Conservation (phyloP, 345 rosid genomes). For the Ceriops zippeliana region DNA sequence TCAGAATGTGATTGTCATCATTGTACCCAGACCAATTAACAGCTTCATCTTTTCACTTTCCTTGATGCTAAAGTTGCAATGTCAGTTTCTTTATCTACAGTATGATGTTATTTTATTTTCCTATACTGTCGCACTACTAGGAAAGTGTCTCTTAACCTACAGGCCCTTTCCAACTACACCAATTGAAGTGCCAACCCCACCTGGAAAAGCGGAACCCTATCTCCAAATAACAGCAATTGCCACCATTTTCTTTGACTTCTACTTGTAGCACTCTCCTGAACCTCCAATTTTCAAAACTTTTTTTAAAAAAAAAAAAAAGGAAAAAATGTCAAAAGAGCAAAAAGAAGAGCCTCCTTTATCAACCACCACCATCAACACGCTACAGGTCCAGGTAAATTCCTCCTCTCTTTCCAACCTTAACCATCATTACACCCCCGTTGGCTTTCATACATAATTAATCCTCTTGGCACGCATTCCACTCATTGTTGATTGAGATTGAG, state of each 20-base stretch:
- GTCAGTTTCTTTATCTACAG: too few species aligned
- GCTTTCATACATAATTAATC: not conserved
- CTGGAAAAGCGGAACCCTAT: slow-evolving; percentile 12
- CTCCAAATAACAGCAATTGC: slow-evolving; percentile 4
- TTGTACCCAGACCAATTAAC: not conserved
- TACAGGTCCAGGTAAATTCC: slow-evolving; percentile 13
- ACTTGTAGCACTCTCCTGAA: slow-evolving; percentile 2
- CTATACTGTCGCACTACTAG: too few species aligned
- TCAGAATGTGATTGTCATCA: not conserved
- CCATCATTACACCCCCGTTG: not conserved
- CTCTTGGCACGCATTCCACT: not conserved
- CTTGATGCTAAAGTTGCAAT: too few species aligned
- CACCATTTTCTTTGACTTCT: not conserved
- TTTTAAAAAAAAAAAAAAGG: not conserved
- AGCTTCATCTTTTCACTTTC: not conserved
- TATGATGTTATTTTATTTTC: too few species aligned
- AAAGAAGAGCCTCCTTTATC: slow-evolving; percentile 11
- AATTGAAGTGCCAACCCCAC: slow-evolving; percentile 5
- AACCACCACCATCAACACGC: slow-evolving; percentile 14
- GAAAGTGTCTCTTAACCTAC: too few species aligned
- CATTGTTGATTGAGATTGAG: too few species aligned
- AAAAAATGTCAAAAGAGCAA: slow-evolving; percentile 15
- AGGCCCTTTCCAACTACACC: not conserved
- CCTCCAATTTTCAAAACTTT: not conserved
- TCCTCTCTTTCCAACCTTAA: not conserved